Evolutionary conservation across 192 early-diverging fungal species (phyloP).

Genomic region (Ambispora gerdemannii): DNA sequence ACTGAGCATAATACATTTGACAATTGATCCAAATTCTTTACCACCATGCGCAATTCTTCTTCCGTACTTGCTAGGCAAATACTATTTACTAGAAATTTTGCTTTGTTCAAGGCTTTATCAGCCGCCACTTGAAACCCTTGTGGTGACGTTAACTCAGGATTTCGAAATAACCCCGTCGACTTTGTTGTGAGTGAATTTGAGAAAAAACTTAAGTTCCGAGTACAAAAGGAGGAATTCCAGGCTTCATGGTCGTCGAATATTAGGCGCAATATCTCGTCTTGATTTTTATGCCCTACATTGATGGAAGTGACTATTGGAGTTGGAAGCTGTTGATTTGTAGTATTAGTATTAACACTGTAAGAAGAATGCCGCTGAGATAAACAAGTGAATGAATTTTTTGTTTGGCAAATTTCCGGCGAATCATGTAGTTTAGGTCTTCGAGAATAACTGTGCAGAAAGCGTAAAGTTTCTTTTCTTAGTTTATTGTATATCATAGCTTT

Average conservation of each 20-base stretch:
- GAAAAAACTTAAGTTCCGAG: not conserved
- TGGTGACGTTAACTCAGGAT: slow-evolving; percentile 15
- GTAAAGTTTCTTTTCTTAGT: too few relatives aligned
- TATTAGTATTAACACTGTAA: too few relatives aligned
- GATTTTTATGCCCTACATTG: not conserved
- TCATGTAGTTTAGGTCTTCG: too few relatives aligned
- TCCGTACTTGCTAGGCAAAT: slow-evolving; percentile 49
- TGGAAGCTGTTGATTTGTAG: not conserved
- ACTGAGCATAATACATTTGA: slow-evolving; percentile 87
- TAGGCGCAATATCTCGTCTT: not conserved
- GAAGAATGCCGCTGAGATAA: too few relatives aligned
- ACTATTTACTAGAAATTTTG: slow-evolving; percentile 44
- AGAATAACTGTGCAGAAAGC: too few relatives aligned
- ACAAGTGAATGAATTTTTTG: too few relatives aligned
- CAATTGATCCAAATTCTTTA: slow-evolving; percentile 86
- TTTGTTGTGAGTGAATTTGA: not conserved
- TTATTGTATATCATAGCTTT: too few relatives aligned
- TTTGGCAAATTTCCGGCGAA: too few relatives aligned
- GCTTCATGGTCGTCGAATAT: not conserved
- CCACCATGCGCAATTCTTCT: slow-evolving; percentile 64
- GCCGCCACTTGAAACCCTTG: slow-evolving; percentile 14
- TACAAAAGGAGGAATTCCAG: not conserved
- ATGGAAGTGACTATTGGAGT: not conserved
- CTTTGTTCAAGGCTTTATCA: slow-evolving; percentile 22
- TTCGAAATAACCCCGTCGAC: slow-evolving; percentile 25